Base-by-base conservation (phyloP, 768 basidiomycete genomes). In the Termitomyces sp. region DNA sequence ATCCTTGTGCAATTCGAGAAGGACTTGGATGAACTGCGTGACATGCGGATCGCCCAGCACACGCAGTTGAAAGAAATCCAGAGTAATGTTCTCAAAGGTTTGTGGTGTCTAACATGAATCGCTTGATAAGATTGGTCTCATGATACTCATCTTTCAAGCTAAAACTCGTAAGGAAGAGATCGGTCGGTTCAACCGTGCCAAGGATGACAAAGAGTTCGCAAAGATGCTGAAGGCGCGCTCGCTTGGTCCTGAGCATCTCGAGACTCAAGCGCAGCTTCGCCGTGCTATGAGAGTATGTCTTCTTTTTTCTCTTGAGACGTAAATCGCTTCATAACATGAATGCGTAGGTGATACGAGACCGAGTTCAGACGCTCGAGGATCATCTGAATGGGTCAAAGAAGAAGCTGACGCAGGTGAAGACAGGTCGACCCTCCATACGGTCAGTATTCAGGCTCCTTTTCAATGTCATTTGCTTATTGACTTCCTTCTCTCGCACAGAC, bases 231-330 rank as follows among this genome's bases (percentile, higher is more conserved):
- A 84, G 68, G 78, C 85, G 3, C 81, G 90, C 51, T 87, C 89
- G n/a, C 74, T 95, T n/a, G 90, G 90, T 13, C 94, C 96, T 0
- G 94, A 98, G 68, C 89, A 94, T 68, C 79, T 87, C 15, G 94
- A 96, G 69, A 89, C 85, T 1, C 95, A 96, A 70, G 84, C 80
- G 1, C 85, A 88, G 58, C 75, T 98, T 32, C 81, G 94, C 36
- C 84, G 87, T 65, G 79, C 81, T 63, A 85, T 92, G 40, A 78
- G 89, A 70, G 94, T 93, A 65, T 46, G 85, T 74, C 44, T 20
- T 33, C 15, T 57, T 16, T 18, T 28, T 36, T n/a, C 58, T 42
- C 53, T 33, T 56, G 28, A 6, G 4, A 22, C 15, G 8, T 44
- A 20, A 7, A 18, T 49, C 20, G 50, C 38, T 36, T 52, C 40